Base-by-base conservation (phyloP, 2,329 filamentous ascomycete genomes). In the Colletotrichum sp. region DNA sequence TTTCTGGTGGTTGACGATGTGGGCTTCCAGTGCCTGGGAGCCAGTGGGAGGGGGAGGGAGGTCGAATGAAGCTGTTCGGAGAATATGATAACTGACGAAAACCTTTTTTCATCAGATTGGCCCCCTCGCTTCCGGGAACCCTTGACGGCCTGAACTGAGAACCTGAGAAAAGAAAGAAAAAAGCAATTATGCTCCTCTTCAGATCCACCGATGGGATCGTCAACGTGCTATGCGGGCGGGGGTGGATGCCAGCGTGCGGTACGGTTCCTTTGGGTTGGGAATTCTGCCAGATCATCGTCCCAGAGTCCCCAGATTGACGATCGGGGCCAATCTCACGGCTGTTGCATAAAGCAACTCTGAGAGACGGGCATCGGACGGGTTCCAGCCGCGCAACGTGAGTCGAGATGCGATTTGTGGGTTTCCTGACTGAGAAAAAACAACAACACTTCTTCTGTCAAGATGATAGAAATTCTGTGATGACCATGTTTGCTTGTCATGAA, bases 41-140 rank as follows among this genome's bases (percentile, higher is more conserved):
- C 36, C 36, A 38, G 38, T 18, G 38, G 38, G 16, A n/a, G 6
- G 18, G 38, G 38, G 43, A 52, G 43, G 43, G 32, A 71, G 38
- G 66, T 70, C 36, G 48, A 55, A 66, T 34, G 28, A 32, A 30
- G 72, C 36, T 18, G 66, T 66, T 52, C 16, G 57, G 8, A 30
- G 30, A 75, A 58, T 63, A 48, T 36, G 73, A 75, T 60, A 75
- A 73, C 18, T 73, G 70, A 75, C 73, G 36, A 63, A 73, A 63
- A 36, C 18, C 48, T 21, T 52, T 52, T 26, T 67, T 52, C 32
- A 76, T 30, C 66, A 38, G 36, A 34, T 63, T 67, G 34, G 55
- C 61, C 68, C 26, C n/a, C 13, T 61, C 26, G 48, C 60, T 61
- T 74, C 52, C 30, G 15, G 57, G 12, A 3, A 60, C 32, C 65